A percentile compares a stretch with the other conserved stretches of the same genome.
These are phyloP conservation scores for Fusarium brevicatenulatum DNA, from an alignment of 2,329 filamentous ascomycete species.

Conservation along the genomic window DNA sequence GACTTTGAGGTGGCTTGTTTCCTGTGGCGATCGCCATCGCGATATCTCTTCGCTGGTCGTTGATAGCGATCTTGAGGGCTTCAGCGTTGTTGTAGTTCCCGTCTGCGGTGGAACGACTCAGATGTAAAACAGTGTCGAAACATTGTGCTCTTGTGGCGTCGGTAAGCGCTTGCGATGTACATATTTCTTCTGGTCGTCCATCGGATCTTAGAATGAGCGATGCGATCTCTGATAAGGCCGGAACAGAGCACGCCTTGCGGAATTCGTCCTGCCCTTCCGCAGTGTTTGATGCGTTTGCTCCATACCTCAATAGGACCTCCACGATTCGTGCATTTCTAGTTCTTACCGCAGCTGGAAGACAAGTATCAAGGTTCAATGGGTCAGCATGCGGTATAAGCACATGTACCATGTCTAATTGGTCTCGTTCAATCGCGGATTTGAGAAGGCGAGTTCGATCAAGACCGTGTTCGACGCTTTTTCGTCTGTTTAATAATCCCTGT, in stretches of 20 bases:
- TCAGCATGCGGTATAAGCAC: conserved; percentile 65
- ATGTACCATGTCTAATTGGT: conserved; percentile 63
- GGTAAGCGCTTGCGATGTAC: conserved; percentile 62
- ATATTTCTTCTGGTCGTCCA: conserved; percentile 55
- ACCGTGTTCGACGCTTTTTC: conserved; percentile 61
- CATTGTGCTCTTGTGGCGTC: conserved; percentile 62
- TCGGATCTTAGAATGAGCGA: conserved; percentile 61
- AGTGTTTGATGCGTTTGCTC: conserved; percentile 59
- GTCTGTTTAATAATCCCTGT: conserved; percentile 58
- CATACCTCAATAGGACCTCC: conserved; percentile 61
- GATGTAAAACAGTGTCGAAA: conserved; percentile 59
- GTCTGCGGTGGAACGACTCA: conserved; percentile 64
- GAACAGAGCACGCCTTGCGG: conserved; percentile 59
- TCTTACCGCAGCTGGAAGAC: conserved; percentile 61
- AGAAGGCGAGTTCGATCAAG: conserved; percentile 61
- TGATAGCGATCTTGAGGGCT: conserved; percentile 62
- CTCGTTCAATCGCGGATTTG: conserved; percentile 61
- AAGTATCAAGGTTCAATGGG: conserved; percentile 59
- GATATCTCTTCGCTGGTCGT: conserved; percentile 62
- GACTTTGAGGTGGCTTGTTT: conserved; percentile 60
- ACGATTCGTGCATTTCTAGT: conserved; percentile 55
- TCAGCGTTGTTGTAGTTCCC: conserved; percentile 62
- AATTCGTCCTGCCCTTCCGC: conserved; percentile 65
- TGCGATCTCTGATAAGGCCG: conserved; percentile 58
- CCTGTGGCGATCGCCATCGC: conserved; percentile 65